Evolutionary conservation across 371 early-diverging fungal species (phyloP).

Genomic region (Mortierella sp.): DNA sequence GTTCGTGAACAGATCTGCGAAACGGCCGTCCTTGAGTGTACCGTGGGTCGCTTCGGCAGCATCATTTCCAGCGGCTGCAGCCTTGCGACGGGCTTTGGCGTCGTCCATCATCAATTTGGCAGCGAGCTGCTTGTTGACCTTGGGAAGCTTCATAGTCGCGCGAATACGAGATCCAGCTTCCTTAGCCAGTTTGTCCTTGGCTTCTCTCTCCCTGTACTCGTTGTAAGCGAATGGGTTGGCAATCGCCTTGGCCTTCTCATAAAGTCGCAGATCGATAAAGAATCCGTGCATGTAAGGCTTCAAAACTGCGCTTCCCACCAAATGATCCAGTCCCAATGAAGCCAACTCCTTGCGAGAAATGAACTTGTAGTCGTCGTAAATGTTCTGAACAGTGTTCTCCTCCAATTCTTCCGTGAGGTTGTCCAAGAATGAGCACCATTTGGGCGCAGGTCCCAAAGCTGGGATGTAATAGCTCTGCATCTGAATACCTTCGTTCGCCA

Average conservation of each 20-base stretch:
- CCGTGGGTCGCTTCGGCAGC: slow-evolving; percentile 29
- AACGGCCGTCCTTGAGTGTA: slow-evolving; percentile 85
- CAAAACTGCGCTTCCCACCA: slow-evolving; percentile 93
- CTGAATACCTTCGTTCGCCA: slow-evolving; percentile 95
- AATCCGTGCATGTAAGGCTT: slow-evolving; percentile 99
- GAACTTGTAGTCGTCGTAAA: slow-evolving; percentile 98
- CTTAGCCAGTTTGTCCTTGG: slow-evolving; percentile 87
- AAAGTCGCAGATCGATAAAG: slow-evolving; percentile 94
- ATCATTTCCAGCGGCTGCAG: slow-evolving; percentile 32
- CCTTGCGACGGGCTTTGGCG: slow-evolving; percentile 55
- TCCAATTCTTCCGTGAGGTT: slow-evolving; percentile 98
- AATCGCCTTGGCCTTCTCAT: slow-evolving; percentile 95
- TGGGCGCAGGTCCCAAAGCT: slow-evolving; percentile 94
- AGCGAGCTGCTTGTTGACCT: slow-evolving; percentile 90
- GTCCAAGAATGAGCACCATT: slow-evolving; percentile 97
- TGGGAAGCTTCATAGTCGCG: slow-evolving; percentile 86
- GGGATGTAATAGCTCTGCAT: slow-evolving; percentile 96
- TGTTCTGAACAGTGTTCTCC: slow-evolving; percentile 84
- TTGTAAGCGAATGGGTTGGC: slow-evolving; percentile 98
- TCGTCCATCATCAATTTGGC: slow-evolving; percentile 71
- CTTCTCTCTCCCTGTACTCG: slow-evolving; percentile 81
- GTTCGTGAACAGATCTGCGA: slow-evolving; percentile 89
- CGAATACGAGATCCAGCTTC: slow-evolving; percentile 91
- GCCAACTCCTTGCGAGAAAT: slow-evolving; percentile 91
- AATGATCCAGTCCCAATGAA: slow-evolving; percentile 88